Percentiles rank a stretch among this genome's conserved stretches.
phyloP scores from a whole-genome alignment of 1,139 yeast species.

The Hemisphaericaspora xylofermentans region DNA sequence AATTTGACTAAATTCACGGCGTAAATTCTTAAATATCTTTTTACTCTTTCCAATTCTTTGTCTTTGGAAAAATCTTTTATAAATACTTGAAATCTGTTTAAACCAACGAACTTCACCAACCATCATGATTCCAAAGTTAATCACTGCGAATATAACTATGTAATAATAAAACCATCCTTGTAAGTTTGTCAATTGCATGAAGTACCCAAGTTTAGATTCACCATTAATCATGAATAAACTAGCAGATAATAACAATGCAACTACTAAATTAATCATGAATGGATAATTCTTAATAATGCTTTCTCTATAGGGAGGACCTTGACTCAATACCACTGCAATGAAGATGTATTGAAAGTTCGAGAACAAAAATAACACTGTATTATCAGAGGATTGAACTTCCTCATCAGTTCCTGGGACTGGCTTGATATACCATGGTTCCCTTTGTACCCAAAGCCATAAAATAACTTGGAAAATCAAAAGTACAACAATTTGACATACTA shows the following conservation, averaged over 20 bases:
- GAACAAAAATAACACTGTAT: slow-evolving; percentile 76
- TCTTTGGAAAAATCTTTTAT: slow-evolving; percentile 28
- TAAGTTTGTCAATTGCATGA: slow-evolving; percentile 74
- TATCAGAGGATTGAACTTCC: slow-evolving; percentile 83
- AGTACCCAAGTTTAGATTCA: slow-evolving; percentile 54
- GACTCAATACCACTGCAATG: slow-evolving; percentile 77
- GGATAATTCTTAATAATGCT: slow-evolving; percentile 69
- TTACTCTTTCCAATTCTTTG: slow-evolving; percentile 29
- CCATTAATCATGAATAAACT: slow-evolving; percentile 50
- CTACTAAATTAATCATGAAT: slow-evolving; percentile 60
- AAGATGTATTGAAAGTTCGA: slow-evolving; percentile 88
- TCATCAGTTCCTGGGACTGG: slow-evolving; percentile 88
- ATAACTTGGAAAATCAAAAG: slow-evolving; percentile 63
- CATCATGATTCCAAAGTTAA: slow-evolving; percentile 52
- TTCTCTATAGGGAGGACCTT: slow-evolving; percentile 94
- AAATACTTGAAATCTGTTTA: slow-evolving; percentile 25
- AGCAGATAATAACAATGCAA: slow-evolving; percentile 49
- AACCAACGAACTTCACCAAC: slow-evolving; percentile 42
- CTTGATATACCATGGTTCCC: slow-evolving; percentile 70
- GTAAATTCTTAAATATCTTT: slow-evolving; percentile 41
- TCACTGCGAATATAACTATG: slow-evolving; percentile 44
- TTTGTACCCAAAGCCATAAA: slow-evolving; percentile 62
- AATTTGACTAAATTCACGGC: slow-evolving; percentile 20
- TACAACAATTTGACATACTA: slow-evolving; percentile 68
- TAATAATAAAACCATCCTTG: slow-evolving; percentile 50